phyloP scores from a whole-genome alignment of 345 rosid species.

The Aurinia saxatilis region DNA sequence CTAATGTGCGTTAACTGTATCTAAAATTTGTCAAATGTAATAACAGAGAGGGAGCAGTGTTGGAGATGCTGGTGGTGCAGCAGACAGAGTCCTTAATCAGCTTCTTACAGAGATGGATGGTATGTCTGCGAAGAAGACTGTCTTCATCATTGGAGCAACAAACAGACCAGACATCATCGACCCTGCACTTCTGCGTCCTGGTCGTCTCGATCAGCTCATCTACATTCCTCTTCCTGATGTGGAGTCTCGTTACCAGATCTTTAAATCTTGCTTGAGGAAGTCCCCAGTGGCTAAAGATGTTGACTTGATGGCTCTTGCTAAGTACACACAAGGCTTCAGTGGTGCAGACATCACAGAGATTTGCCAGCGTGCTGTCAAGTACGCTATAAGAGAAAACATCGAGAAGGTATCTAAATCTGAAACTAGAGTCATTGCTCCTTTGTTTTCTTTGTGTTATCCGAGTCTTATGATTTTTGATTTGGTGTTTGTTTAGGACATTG shows the following conservation, averaged over 20 bases:
- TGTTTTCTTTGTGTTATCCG: not conserved
- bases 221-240: conserved; percentile 75
- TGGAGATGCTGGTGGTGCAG: conserved; percentile 69
- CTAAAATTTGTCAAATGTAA: not conserved
- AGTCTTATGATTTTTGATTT: not conserved
- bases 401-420: conserved; percentile 41
- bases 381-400: conserved; percentile 63
- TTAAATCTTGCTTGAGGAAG: conserved; percentile 54
- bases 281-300: conserved; percentile 52
- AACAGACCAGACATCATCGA: conserved; percentile 57
- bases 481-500: conserved; percentile 21
- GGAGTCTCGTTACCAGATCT: conserved; percentile 51
- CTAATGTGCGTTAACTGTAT: not conserved
- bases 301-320: conserved; percentile 55
- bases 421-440: not conserved
- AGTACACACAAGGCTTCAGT: conserved; percentile 56
- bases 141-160: conserved; percentile 60
- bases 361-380: conserved; percentile 62
- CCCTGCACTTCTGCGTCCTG: conserved; percentile 53
- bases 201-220: conserved; percentile 61
- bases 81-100: conserved; percentile 64
- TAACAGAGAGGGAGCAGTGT: conserved; percentile 53
- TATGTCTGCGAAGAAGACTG: conserved; percentile 62
- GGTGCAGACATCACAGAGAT: conserved; percentile 69
- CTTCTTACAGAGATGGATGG: conserved; percentile 76